A percentile compares a stretch with the other conserved stretches of the same genome.
Evolutionary conservation across 2,329 filamentous ascomycete genomes (phyloP).

Genomic region (Verticillium nubilum): DNA sequence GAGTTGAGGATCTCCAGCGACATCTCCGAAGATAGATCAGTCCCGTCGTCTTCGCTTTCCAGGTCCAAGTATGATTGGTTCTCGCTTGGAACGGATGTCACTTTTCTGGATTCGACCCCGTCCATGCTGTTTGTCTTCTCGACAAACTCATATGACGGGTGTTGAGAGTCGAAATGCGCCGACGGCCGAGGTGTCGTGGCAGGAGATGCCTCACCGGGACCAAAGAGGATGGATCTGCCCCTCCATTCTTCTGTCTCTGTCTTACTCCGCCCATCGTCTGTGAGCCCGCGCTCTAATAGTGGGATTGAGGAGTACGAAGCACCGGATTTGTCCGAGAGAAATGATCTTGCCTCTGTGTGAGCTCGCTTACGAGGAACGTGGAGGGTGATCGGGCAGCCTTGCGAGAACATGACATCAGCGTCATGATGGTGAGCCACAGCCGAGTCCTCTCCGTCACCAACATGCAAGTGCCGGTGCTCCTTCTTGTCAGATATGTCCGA

Average conservation of each 20-base stretch:
- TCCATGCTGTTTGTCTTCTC: conserved; percentile 48
- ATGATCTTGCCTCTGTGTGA: conserved; percentile 35
- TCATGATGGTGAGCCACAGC: conserved; percentile 19
- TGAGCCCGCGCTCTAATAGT: conserved; percentile 63
- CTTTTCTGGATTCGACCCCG: conserved; percentile 23
- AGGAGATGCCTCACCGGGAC: conserved; percentile 32
- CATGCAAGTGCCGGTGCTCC: conserved; percentile 39
- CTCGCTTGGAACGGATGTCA: not conserved
- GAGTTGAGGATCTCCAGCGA: conserved; percentile 42
- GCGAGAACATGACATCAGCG: conserved; percentile 13
- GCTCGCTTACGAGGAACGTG: conserved; percentile 18
- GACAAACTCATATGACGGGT: conserved; percentile 49
- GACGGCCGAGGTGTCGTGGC: conserved; percentile 5
- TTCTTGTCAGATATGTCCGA: conserved; percentile 24
- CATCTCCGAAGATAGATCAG: conserved; percentile 59
- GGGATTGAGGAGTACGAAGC: conserved; percentile 75
- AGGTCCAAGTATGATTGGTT: conserved; percentile 37
- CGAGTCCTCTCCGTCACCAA: conserved; percentile 32
- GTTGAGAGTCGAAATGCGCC: conserved; percentile 17
- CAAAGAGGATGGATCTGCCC: conserved; percentile 48
- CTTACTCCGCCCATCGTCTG: conserved; percentile 42
- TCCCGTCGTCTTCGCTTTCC: conserved; percentile 44
- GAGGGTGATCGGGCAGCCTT: conserved; percentile 7
- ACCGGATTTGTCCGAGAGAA: conserved; percentile 57
- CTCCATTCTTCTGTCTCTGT: conserved; percentile 43